A percentile compares a stretch with the other conserved stretches of the same genome.
Conservation (phyloP, 257 asterid species). For the Solanum peruvianum region DNA sequence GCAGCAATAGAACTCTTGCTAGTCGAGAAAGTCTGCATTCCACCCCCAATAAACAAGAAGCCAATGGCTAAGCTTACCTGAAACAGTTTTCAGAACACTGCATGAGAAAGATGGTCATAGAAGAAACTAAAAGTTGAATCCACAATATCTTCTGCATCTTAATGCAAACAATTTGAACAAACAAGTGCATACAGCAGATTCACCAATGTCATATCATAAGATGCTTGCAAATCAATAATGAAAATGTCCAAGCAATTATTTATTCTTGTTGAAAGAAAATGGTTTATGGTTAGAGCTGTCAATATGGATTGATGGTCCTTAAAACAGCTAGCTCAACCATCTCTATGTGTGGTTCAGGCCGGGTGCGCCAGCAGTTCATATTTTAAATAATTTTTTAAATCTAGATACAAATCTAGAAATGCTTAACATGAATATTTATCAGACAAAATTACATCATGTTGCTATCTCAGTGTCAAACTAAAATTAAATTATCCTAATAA, state of each 20-base stretch:
- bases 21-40: conserved; percentile 90
- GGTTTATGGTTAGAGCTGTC: background rate
- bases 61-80: conserved; percentile 95
- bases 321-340: background rate
- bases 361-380: background rate
- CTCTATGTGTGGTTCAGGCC: background rate
- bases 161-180: background rate
- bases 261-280: background rate
- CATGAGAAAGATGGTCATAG: background rate
- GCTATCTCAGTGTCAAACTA: background rate
- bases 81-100: background rate
- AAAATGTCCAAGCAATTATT: background rate
- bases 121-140: background rate
- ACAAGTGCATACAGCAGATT: background rate
- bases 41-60: conserved; percentile 96
- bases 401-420: background rate
- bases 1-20: conserved; percentile 85
- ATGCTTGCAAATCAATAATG: background rate
- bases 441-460: background rate
- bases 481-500: background rate
- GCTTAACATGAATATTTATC: background rate
- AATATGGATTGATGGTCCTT: background rate
- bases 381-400: background rate
- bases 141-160: background rate
- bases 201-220: background rate